Percentiles rank a stretch among this genome's conserved stretches.
Conservation (phyloP, 2,329 filamentous ascomycete genomes). For the Apiospora marii region DNA sequence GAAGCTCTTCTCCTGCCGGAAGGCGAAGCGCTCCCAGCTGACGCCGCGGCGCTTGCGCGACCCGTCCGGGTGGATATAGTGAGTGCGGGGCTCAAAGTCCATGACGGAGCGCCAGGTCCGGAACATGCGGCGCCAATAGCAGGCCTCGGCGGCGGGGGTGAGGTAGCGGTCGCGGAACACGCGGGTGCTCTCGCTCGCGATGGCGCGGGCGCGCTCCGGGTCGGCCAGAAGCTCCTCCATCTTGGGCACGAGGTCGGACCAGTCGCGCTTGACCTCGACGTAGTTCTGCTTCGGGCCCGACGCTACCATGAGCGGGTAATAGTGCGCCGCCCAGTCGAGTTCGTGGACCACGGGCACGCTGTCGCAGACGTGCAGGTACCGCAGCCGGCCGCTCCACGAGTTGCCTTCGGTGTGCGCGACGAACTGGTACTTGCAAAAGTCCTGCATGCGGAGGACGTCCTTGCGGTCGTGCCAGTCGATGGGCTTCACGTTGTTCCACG, state of each 20-base stretch:
- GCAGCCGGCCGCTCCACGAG: conserved; percentile 42
- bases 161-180: conserved; percentile 61
- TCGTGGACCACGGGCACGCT: conserved; percentile 58
- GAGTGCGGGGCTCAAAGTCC: conserved; percentile 34
- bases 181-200: conserved; percentile 56
- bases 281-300: conserved; percentile 57
- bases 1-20: conserved; percentile 35
- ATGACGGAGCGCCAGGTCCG: conserved; percentile 34
- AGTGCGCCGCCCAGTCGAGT: conserved; percentile 56
- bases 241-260: conserved; percentile 45
- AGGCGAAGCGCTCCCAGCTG: conserved; percentile 37
- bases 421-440: conserved; percentile 39
- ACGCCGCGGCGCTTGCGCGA: conserved; percentile 37
- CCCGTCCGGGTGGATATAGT: conserved; percentile 31
- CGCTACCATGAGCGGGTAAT: conserved; percentile 53
- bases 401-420: conserved; percentile 40
- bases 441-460: conserved; percentile 36
- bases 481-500: conserved; percentile 40
- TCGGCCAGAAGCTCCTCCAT: conserved; percentile 52
- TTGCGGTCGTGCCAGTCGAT: conserved; percentile 38
- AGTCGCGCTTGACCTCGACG: conserved; percentile 55
- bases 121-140: conserved; percentile 56
- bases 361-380: conserved; percentile 43
- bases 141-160: conserved; percentile 61
- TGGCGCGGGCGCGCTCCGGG: conserved; percentile 52